These are phyloP conservation scores for Allodekkera sacchari DNA, from an alignment of 805 yeast genomes.

Conservation along the genomic window DNA sequence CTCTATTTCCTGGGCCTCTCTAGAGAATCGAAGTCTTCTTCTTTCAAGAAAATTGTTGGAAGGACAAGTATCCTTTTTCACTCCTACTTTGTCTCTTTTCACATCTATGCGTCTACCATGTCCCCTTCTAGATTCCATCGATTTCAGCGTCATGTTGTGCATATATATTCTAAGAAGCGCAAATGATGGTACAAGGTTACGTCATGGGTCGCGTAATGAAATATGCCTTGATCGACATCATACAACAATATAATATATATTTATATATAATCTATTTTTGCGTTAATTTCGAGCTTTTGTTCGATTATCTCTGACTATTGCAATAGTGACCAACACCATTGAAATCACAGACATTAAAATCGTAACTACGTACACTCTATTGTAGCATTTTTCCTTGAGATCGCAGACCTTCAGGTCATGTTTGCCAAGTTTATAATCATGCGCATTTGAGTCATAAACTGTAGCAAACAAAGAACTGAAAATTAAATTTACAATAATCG, in stretches of 20 bases:
- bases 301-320: not conserved
- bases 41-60: slow-evolving; percentile 11
- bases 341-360: slow-evolving; percentile 4
- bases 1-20: slow-evolving; percentile 12
- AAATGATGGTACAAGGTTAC: no score
- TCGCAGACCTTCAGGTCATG: slow-evolving; percentile 16
- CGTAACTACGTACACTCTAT: slow-evolving; percentile 32
- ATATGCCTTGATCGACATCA: no score
- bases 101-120: no score
- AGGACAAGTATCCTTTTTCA: no score
- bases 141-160: no score
- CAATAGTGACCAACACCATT: slow-evolving; percentile 1
- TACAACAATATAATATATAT: no score
- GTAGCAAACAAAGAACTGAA: slow-evolving; percentile 58
- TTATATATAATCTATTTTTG: no score
- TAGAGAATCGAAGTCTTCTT: slow-evolving; percentile 28
- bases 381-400: slow-evolving; percentile 25
- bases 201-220: no score
- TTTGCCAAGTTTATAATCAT: slow-evolving; percentile 5
- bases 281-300: no score
- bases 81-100: no score
- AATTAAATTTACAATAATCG: slow-evolving; percentile 50
- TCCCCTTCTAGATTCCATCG: no score
- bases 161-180: no score
- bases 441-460: slow-evolving; percentile 44